Evolutionary conservation across 352 stramenopile species (phyloP).

Genomic region (Thalassiosira allenii): DNA sequence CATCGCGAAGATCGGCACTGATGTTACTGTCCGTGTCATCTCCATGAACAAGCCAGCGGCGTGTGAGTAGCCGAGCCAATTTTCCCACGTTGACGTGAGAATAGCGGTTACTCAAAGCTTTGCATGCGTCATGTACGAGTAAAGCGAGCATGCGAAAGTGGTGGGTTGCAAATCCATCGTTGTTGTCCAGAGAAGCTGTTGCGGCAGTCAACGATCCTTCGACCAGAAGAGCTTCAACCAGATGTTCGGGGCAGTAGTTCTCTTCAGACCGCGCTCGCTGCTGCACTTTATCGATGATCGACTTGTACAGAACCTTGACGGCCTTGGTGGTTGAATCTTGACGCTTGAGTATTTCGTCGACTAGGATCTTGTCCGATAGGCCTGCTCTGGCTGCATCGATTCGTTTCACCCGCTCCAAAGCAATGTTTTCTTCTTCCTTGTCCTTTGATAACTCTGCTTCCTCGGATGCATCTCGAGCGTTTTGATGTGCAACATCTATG

Average conservation of each 20-base stretch:
- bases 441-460: slow-evolving; percentile 65
- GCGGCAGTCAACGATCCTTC: slow-evolving; percentile 71
- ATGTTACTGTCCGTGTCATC: slow-evolving; percentile 37
- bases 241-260: slow-evolving; percentile 69
- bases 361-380: slow-evolving; percentile 74
- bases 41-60: slow-evolving; percentile 76
- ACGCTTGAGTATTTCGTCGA: slow-evolving; percentile 55
- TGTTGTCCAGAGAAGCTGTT: slow-evolving; percentile 60
- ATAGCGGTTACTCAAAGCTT: slow-evolving; percentile 72
- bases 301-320: slow-evolving; percentile 50
- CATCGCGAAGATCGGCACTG: slow-evolving; percentile 27
- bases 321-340: slow-evolving; percentile 34
- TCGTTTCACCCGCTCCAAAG: slow-evolving; percentile 70
- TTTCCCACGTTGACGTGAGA: slow-evolving; percentile 79
- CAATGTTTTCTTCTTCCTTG: slow-evolving; percentile 41
- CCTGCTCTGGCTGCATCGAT: slow-evolving; percentile 72
- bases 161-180: slow-evolving; percentile 63
- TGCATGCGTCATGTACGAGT: slow-evolving; percentile 74
- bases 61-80: slow-evolving; percentile 59
- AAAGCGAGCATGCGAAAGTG: slow-evolving; percentile 74
- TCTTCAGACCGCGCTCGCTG: slow-evolving; percentile 14
- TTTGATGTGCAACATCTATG: slow-evolving; percentile 72
- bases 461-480: slow-evolving; percentile 78
- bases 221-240: slow-evolving; percentile 73
- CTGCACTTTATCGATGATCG: slow-evolving; percentile 65